Conservation (phyloP, 371 early-diverging fungal species). For the Mortierella sp. region DNA sequence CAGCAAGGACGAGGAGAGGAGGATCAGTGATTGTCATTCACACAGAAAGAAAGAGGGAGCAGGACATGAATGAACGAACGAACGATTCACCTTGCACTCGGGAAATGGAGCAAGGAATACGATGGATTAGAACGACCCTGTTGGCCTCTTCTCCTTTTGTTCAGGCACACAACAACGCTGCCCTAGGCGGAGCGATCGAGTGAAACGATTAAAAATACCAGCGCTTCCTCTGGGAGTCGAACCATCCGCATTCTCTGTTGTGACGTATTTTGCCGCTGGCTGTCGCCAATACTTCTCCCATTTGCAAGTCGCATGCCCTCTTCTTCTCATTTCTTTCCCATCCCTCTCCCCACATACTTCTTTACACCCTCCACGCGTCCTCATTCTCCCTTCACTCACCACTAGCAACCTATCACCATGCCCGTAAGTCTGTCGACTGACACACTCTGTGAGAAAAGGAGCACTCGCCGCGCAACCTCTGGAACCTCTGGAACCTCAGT, state of each 20-base stretch:
- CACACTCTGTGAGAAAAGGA: not conserved
- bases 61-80: too few relatives aligned
- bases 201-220: not conserved
- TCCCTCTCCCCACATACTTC: not conserved
- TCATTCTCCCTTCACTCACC: not conserved
- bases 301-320: not conserved
- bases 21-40: too few relatives aligned
- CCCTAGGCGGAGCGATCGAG: too few relatives aligned
- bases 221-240: not conserved
- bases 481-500: slow-evolving; percentile 10
- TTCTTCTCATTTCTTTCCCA: slow-evolving; percentile 3
- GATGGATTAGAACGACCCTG: too few relatives aligned
- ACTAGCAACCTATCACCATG: slow-evolving; percentile 16
- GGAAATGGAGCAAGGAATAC: too few relatives aligned
- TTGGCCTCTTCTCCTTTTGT: too few relatives aligned
- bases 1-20: too few relatives aligned
- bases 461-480: not conserved
- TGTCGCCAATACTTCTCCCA: not conserved
- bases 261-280: slow-evolving; percentile 19
- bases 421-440: slow-evolving; percentile 27
- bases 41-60: too few relatives aligned
- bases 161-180: too few relatives aligned
- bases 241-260: not conserved
- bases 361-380: not conserved
- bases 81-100: too few relatives aligned